Base-by-base conservation (phyloP, 148 eudicot genomes). In the Chenopodium suecicum region DNA sequence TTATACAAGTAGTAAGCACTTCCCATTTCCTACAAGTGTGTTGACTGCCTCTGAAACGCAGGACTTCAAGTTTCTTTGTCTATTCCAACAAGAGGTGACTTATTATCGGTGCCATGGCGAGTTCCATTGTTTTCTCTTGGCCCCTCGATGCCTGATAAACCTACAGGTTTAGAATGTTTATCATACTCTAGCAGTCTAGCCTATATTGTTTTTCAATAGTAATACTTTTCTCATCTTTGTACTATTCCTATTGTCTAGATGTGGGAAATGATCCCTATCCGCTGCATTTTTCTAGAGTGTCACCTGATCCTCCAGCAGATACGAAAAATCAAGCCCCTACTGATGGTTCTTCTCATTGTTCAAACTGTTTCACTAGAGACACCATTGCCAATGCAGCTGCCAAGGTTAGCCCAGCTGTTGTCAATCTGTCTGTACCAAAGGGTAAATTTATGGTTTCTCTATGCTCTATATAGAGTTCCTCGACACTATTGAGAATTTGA, bases 371-470 rank as follows among this genome's bases (percentile, higher is more conserved):
- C 73, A 91, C 92, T 63, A 88, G 90, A 76, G 94, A 94, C 77
- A 88, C 93, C 76, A 89, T 94, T 81, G 94, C 94, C 48, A 88
- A 94, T 86, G 98, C 98, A 44, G 94, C 97, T 86, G 94, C 99
- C 78, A 90, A 81, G 87, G 92, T 93, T 86, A 90, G 97, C 82
- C 94, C 98, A 74, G 94, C 99, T 83, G 97, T 95, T 50, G 98
- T 95, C 80, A 93, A 93, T 86, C 77, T 95, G 72, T 91, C 97
- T 48, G 98, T 92, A 67, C 93, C 93, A 16, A 86, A 87, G 82
- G 91, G 99, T 91, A 88, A 81, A 48, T 50, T 27, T 47, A 70
- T 41, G 31, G 52, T 76, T 69, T 66, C 74, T 82, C 56, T 52
- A 72, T 79, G 78, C 44, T 37, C 1, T 74, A 54, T 60, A 73